phyloP scores from a whole-genome alignment of 371 early-diverging fungal genomes.

The Choanephora cucurbitarum region DNA sequence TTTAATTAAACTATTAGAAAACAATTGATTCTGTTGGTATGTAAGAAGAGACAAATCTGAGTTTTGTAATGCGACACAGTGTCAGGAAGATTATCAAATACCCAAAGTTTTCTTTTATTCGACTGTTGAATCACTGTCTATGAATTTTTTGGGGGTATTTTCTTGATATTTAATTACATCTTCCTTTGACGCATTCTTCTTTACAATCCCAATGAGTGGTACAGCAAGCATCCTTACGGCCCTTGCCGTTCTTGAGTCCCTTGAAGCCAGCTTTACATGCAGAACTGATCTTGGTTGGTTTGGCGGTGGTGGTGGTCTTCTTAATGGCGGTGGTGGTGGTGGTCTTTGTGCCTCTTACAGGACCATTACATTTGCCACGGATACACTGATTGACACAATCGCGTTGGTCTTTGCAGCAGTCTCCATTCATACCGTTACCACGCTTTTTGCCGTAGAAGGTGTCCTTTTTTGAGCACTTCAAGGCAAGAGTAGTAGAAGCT shows the following conservation, averaged over 20 bases:
- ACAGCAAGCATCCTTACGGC: slow-evolving; percentile 10
- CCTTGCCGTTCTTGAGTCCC: slow-evolving; percentile 9
- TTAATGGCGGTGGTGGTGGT: background rate
- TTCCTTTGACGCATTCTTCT: slow-evolving; percentile 15
- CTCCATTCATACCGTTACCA: slow-evolving; percentile 3
- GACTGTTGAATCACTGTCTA: too few species aligned
- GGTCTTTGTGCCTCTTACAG: background rate
- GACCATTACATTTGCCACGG: slow-evolving; percentile 1
- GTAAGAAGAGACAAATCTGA: too few species aligned
- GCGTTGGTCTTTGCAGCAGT: slow-evolving; percentile 4
- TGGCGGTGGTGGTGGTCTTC: background rate
- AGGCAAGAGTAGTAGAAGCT: too few species aligned
- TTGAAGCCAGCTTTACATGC: slow-evolving; percentile 3
- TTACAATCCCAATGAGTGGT: slow-evolving; percentile 6
- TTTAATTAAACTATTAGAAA: too few species aligned
- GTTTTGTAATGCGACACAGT: too few species aligned
- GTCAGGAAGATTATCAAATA: too few species aligned
- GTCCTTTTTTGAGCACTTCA: too few species aligned
- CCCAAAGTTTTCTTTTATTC: too few species aligned
- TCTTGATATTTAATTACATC: slow-evolving; percentile 6
- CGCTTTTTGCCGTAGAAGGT: too few species aligned
- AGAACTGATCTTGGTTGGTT: background rate
- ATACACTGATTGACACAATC: slow-evolving; percentile 7
- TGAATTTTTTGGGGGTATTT: too few species aligned
- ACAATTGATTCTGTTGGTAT: too few species aligned